Evolutionary conservation across 2,329 filamentous ascomycete genomes (phyloP), one percentile per base, ranked within the genome.

Genomic region (Colletotrichum higginsianum): DNA sequence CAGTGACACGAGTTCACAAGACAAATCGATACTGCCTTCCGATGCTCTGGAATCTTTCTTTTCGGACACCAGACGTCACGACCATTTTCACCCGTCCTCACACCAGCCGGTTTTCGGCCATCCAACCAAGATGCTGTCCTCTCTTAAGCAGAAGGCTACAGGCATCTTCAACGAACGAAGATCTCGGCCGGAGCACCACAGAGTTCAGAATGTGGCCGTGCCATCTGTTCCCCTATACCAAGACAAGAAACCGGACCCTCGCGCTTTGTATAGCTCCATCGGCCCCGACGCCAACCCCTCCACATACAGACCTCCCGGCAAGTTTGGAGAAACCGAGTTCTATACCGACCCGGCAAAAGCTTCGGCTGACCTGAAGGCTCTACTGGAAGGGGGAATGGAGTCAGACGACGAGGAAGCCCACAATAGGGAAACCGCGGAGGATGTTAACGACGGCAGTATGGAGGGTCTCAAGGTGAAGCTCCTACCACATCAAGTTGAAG

Each of bases 401-500:
- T 92, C 94, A 16, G 91, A 93, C 0, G 89, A 91, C 0, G 90
- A 92, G 58, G 85, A 85, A 26, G 83, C 83, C 4, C 85, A 82
- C 61, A 83, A 82, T 53, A 53, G 67, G 18, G 47, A 63, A 35
- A 21, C 55, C 15, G 61, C 58, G 4, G 69, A 78, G 58, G 77
- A 77, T 75, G 80, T 63, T 64, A 85, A 87, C 16, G 88, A 89
- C 56, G 87, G 87, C 2, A 83, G 81, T 0, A 73, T 98, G 0
- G 92, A 95, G 65, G 96, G 96, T 0, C 88, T 99, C 72, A 93
- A 92, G 67, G 94, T 98, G 72, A 95, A 93, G 77, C 87, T 99
- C 2, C 87, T 99, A 0, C 96, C 95, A 5, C 96, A 99, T 82
- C 96, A 99, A 82, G 91, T 98, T 16, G 94, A 98, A 67, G 96